A percentile compares a stretch with the other conserved stretches of the same genome.
phyloP scores from a whole-genome alignment of 306 rosid genomes.

The Castanea sativa region DNA sequence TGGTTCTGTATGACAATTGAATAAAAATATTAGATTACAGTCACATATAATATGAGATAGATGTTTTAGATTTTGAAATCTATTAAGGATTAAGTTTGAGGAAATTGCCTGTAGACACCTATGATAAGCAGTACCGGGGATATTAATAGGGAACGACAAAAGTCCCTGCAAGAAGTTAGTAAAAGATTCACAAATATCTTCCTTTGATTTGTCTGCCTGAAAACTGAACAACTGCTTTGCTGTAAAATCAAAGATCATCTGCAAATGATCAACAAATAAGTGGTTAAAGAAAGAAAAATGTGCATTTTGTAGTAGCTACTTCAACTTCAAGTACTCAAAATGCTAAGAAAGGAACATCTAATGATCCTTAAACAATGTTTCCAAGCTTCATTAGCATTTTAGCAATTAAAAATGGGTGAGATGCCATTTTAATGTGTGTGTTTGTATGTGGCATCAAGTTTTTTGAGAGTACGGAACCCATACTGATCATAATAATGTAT shows the following conservation, averaged over 20 bases:
- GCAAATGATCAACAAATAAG: not conserved
- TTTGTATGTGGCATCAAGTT: no score
- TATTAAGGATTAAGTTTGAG: not conserved
- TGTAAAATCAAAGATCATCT: conserved; percentile 4
- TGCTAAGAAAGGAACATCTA: no score
- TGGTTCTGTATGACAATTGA: not conserved
- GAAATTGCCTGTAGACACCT: conserved; percentile 27
- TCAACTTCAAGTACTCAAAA: no score
- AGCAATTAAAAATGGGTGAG: no score
- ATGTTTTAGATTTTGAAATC: no score
- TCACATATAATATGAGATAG: not conserved
- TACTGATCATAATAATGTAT: no score
- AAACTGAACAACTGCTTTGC: not conserved
- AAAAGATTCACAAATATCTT: not conserved
- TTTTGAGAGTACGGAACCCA: no score
- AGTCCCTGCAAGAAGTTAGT: conserved; percentile 28
- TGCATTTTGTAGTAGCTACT: no score
- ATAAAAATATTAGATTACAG: not conserved
- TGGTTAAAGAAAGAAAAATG: no score
- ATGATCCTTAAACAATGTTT: no score
- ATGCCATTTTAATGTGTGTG: no score
- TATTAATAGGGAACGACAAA: conserved; percentile 41
- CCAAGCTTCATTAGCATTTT: no score
- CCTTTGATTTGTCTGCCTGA: not conserved
- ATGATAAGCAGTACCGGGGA: conserved; percentile 39